Evolutionary conservation across 2,329 filamentous ascomycete genomes (phyloP).

Genomic region (Cladosporium oxysporum): DNA sequence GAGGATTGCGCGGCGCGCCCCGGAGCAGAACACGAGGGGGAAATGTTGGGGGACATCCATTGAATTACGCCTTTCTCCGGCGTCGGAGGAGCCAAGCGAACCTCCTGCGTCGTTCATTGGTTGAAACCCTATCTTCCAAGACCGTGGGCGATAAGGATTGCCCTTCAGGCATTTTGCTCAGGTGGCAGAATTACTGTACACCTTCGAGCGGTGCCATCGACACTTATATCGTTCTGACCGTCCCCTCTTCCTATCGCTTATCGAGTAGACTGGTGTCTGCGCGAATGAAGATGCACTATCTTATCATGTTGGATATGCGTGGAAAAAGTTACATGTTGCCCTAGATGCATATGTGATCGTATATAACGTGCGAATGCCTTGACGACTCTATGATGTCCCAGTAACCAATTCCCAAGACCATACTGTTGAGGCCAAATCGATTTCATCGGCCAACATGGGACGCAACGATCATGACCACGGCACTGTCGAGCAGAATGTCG

Average conservation of each 20-base stretch:
- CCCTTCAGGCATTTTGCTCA: slow-evolving; percentile 12
- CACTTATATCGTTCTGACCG: neutral
- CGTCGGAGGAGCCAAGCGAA: neutral
- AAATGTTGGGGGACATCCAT: neutral
- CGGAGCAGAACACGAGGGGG: slow-evolving; percentile 3
- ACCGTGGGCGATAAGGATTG: slow-evolving; percentile 10
- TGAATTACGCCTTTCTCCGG: neutral
- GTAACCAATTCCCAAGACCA: neutral
- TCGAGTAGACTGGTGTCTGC: neutral
- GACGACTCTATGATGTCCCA: neutral
- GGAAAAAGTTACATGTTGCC: neutral
- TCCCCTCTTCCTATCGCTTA: neutral
- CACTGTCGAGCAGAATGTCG: slow-evolving; percentile 4
- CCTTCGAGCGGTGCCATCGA: neutral
- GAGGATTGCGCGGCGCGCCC: neutral
- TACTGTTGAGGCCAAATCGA: neutral
- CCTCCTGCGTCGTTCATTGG: slow-evolving; percentile 1
- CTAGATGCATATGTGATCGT: neutral
- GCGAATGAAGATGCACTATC: neutral
- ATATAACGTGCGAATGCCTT: neutral
- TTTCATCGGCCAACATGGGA: slow-evolving; percentile 7
- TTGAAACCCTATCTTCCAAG: neutral
- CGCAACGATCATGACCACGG: neutral
- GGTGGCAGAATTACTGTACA: slow-evolving; percentile 19
- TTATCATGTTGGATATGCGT: neutral